A percentile compares a stretch with the other conserved stretches of the same genome.
Conservation (phyloP, 2,329 filamentous ascomycete species). For the Colletotrichum sp. region DNA sequence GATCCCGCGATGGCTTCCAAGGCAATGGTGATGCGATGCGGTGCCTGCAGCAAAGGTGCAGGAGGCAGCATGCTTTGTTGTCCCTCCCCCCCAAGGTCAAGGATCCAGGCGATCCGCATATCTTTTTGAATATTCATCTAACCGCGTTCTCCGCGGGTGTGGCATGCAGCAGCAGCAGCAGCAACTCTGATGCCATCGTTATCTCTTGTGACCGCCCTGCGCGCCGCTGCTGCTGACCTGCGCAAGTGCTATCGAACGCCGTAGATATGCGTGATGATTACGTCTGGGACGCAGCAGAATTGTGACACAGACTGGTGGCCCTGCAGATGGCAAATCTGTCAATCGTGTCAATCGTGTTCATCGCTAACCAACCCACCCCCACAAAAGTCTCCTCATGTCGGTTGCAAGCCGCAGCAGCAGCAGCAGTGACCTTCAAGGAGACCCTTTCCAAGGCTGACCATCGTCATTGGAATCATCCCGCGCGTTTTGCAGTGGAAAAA, state of each 20-base stretch:
- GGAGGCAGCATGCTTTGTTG: neutral
- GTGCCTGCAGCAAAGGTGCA: neutral
- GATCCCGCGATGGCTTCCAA: constrained; percentile 6
- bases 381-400: neutral
- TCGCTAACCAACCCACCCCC: neutral
- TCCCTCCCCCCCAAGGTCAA: neutral
- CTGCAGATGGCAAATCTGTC: neutral
- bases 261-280: neutral
- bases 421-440: neutral
- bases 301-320: neutral
- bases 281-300: neutral
- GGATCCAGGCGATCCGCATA: neutral
- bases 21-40: neutral
- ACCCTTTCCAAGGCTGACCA: neutral
- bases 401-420: neutral
- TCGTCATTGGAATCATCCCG: neutral
- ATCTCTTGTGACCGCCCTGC: neutral
- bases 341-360: neutral
- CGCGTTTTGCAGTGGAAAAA: neutral
- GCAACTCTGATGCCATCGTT: neutral
- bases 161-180: neutral
- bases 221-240: neutral
- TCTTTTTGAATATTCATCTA: neutral
- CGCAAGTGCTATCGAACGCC: neutral
- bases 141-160: neutral